phyloP scores from a whole-genome alignment of 1,284 basidiomycete species.

The Tranzscheliella williamsii region DNA sequence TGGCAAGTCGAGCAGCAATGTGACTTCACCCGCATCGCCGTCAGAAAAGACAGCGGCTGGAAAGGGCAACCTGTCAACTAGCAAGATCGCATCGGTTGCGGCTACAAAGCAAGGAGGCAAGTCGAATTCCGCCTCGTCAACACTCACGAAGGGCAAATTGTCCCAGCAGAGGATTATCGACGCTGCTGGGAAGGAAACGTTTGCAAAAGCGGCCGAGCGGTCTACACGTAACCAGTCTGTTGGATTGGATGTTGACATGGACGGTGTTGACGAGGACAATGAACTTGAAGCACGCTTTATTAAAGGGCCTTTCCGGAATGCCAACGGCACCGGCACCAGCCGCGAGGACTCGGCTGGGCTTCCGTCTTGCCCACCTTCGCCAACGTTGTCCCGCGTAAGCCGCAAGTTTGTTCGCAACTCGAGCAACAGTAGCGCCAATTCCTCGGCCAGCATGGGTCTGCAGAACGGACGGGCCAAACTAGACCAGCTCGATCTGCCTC shows the following conservation, averaged over 20 bases:
- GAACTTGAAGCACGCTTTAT: constrained; percentile 11
- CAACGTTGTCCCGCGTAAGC: constrained; percentile 11
- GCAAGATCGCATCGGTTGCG: too few relatives aligned
- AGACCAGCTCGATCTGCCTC: constrained; percentile 28
- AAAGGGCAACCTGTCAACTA: constrained; percentile 5
- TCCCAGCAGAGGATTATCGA: too few relatives aligned
- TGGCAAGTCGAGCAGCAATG: constrained; percentile 35
- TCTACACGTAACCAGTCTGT: background rate
- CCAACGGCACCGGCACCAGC: constrained; percentile 1
- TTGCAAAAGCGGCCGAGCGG: background rate
- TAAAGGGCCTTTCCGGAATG: constrained; percentile 26
- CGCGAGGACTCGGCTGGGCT: constrained; percentile 25
- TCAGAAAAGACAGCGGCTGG: constrained; percentile 5
- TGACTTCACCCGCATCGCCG: constrained; percentile 42
- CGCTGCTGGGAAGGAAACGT: background rate
- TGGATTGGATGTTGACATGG: constrained; percentile 4
- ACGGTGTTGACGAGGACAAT: constrained; percentile 23
- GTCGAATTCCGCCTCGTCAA: too few relatives aligned
- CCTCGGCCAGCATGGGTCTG: background rate
- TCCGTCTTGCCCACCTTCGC: constrained; percentile 25
- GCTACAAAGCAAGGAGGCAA: too few relatives aligned
- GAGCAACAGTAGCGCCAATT: constrained; percentile 10
- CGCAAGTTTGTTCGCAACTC: constrained; percentile 22
- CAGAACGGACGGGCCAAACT: constrained; percentile 14
- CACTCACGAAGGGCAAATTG: too few relatives aligned